A percentile compares a stretch with the other conserved stretches of the same genome.
These are phyloP conservation scores for Trichoderma asperellum DNA, from an alignment of 2,329 filamentous ascomycete species.

Conservation along the genomic window DNA sequence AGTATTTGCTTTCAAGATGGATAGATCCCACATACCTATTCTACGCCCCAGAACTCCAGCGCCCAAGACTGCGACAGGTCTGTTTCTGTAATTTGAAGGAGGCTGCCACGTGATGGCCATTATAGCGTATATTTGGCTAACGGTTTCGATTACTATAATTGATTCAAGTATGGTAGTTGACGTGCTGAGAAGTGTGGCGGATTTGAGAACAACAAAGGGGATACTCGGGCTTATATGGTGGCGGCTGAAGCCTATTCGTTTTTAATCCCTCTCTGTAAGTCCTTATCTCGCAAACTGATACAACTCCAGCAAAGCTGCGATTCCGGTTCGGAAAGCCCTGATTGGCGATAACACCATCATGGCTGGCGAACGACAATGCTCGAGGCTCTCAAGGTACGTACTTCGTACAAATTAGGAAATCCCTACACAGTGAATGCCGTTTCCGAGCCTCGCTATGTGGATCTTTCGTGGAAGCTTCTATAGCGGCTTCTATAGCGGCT, in stretches of 20 bases:
- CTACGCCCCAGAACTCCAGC: slow-evolving; percentile 50
- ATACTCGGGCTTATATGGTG: neutral
- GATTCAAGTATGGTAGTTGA: neutral
- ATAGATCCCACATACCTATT: neutral
- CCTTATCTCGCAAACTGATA: neutral
- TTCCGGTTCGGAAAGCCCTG: neutral
- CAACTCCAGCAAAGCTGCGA: neutral
- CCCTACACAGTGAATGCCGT: neutral
- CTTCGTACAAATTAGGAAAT: neutral
- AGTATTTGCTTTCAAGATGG: neutral
- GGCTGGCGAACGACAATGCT: neutral
- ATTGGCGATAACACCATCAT: neutral
- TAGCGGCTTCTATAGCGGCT: neutral
- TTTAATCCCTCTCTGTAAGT: neutral
- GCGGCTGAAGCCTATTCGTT: neutral
- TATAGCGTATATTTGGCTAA: neutral
- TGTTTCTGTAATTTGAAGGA: neutral
- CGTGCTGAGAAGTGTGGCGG: neutral
- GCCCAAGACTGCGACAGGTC: slow-evolving; percentile 44
- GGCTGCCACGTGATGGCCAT: slow-evolving; percentile 9
- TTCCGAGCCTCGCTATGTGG: slow-evolving; percentile 10
- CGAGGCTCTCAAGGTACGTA: neutral
- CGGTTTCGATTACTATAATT: neutral
- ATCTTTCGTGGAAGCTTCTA: neutral
- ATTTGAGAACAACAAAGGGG: neutral